Evolutionary conservation across 2,329 filamentous ascomycete genomes (phyloP), one percentile per base, ranked within the genome.

Genomic region (Coniochaeta sp.): DNA sequence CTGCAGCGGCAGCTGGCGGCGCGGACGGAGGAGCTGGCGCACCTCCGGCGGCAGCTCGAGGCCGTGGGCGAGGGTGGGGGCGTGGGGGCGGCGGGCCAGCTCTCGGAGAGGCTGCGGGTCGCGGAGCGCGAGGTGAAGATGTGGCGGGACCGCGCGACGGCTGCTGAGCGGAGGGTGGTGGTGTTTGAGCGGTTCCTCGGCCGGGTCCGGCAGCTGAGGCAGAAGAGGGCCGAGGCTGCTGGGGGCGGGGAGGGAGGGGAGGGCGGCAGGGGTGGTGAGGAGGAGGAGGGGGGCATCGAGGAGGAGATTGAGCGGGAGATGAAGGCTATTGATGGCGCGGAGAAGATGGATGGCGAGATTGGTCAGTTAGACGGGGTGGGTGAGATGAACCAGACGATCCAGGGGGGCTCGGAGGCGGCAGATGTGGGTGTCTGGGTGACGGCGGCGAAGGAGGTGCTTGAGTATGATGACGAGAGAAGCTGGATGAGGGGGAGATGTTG

Each of bases 101-200:
- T 85, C 58, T 77, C 76, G 58, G 78, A 82, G 63, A 74, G 82
- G 63, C 66, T 87, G 52, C 70, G 77, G 22, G 70, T 72, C 22
- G 69, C 75, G 3, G 75, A 74, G 57, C 68, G 71, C 36, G 79
- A 82, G 55, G 68, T 73, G 36, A 66, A 72, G 32, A 75, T 72
- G 62, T 88, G 85, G 85, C 80, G 75, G 63, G 75, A 74, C 34
- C 74, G 82, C 34, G 85, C 85, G 0, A 77, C 84, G 65, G 73
- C 76, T 4, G 83, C 84, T 0, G 84, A 88, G 71, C 75, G 72
- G 62, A 75, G 79, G 56, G 67, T 86, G 19, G 73, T 75, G 4
- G 75, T 79, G 26, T 77, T 82, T 61, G 75, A 82, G 66, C 69
- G 71, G 16, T 56, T 56, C 38, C 30, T 56, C 4, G 54, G 30